Base-by-base conservation (phyloP, 441 rosid genomes). In the Oxalis stricta region DNA sequence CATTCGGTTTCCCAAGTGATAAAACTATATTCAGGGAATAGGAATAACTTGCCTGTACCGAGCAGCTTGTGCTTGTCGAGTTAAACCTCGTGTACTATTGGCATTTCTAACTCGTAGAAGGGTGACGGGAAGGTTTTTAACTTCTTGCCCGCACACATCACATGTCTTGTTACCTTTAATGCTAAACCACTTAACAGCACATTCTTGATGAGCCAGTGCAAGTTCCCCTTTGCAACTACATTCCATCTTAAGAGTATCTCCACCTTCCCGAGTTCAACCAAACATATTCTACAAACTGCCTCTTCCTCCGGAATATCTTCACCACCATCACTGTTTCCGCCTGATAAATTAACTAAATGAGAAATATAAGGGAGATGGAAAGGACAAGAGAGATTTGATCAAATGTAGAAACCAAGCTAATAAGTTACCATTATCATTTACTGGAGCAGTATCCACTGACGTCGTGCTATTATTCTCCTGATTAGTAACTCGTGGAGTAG, bases 141-240 rank as follows among this genome's bases (percentile, higher is more conserved):
- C 93, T 31, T 82, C 93, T 65, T 76, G 66, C 56, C 74, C 76
- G 71, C 93, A 82, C 33, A 82, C 84, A 33, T 82, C 93, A 33
- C 93, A 82, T 32, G 61, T 76, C 61, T 70, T 82, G 68, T 82
- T 82, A 46, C 93, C 93, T 68, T 82, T 79, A 29, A 79, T 74
- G 69, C 78, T 76, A 60, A 82, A 82, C 93, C 93, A 82, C 63
- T 82, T 79, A 34, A 82, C 44, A 19, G 82, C 87, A 59, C 88
- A 82, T 41, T 74, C 80, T 65, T 70, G 69, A 58, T 82, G 93
- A 28, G 82, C 88, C 16, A 82, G 66, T 13, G 78, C 80, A 38
- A 82, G 78, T 52, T 70, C 88, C 16, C 93, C 93, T 64, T 74
- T 82, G 71, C 88, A 82, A 66, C 88, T 72, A 59, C 93, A 79